Conservation (phyloP, 1,284 basidiomycete species). For the Cutaneotrichosporon arboriforme region DNA sequence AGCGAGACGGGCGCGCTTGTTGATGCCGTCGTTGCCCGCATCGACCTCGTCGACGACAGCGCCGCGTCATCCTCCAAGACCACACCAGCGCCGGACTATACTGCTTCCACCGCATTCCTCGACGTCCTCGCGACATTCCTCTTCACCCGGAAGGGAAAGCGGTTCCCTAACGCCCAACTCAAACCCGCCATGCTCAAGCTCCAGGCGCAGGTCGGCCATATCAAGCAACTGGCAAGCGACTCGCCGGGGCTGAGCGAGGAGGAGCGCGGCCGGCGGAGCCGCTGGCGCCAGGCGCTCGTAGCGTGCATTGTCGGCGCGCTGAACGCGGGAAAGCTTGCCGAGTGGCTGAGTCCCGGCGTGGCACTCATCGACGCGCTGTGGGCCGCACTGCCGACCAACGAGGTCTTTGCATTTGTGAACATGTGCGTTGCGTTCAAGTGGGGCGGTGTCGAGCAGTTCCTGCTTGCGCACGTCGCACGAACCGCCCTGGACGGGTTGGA, state of each 20-base stretch:
- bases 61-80: conserved; percentile 16
- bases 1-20: conserved; percentile 60
- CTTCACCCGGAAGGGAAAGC: conserved; percentile 48
- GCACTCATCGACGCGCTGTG: conserved; percentile 43
- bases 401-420: conserved; percentile 40
- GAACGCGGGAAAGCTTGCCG: conserved; percentile 42
- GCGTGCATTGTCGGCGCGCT: conserved; percentile 32
- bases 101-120: conserved; percentile 23
- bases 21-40: conserved; percentile 47
- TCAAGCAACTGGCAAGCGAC: conserved; percentile 4
- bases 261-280: not conserved
- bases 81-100: not conserved
- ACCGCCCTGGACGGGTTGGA: conserved; percentile 27
- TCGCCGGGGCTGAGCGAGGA: conserved; percentile 4
- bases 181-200: conserved; percentile 39
- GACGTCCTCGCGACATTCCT: conserved; percentile 50
- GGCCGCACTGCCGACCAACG: conserved; percentile 25
- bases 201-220: conserved; percentile 17
- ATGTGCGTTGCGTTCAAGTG: conserved; percentile 42
- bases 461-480: conserved; percentile 32
- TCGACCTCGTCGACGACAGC: conserved; percentile 13
- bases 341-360: conserved; percentile 48
- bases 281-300: conserved; percentile 31
- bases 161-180: conserved; percentile 52
- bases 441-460: conserved; percentile 47